Conservation (phyloP, 352 stramenopile genomes). For the Phytophthora rubi region DNA sequence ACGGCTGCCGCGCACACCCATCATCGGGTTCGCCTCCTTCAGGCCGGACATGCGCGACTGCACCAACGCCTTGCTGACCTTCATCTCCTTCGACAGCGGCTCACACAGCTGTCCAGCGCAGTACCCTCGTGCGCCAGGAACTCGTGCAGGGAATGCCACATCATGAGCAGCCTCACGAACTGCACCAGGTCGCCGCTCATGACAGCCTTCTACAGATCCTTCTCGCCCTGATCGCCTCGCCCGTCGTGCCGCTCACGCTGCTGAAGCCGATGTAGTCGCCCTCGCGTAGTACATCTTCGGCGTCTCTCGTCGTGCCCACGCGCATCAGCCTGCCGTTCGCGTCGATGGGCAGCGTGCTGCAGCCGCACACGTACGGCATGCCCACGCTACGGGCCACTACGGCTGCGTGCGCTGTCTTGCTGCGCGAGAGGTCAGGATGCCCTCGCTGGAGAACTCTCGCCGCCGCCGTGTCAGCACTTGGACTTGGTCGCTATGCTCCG, state of each 20-base stretch:
- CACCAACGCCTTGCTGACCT: slow-evolving; percentile 30
- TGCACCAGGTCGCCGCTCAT: slow-evolving; percentile 29
- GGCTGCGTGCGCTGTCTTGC: background rate
- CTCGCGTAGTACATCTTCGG: slow-evolving; percentile 19
- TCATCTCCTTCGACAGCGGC: slow-evolving; percentile 24
- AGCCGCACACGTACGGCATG: slow-evolving; percentile 31
- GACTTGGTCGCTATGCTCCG: no score
- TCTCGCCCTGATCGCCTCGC: slow-evolving; percentile 34
- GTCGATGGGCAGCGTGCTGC: slow-evolving; percentile 30
- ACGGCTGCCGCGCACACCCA: slow-evolving; percentile 25
- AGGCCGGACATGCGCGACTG: slow-evolving; percentile 21
- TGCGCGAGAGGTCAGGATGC: slow-evolving; percentile 36
- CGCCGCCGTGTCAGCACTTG: no score
- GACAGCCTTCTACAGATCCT: slow-evolving; percentile 23
- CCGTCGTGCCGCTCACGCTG: slow-evolving; percentile 30
- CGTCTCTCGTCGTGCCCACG: slow-evolving; percentile 5
- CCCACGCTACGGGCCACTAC: slow-evolving; percentile 1
- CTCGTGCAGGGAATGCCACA: slow-evolving; percentile 5
- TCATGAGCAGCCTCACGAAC: slow-evolving; percentile 24
- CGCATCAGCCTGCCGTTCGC: slow-evolving; percentile 28
- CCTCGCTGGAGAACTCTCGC: slow-evolving; percentile 1
- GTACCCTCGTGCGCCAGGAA: slow-evolving; percentile 12
- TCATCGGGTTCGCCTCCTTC: slow-evolving; percentile 42
- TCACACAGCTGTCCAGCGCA: slow-evolving; percentile 30
- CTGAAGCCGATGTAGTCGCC: slow-evolving; percentile 20